Percentiles rank a stretch among this genome's conserved stretches.
Evolutionary conservation across 371 early-diverging fungal genomes (phyloP).

Genomic region (Racocetra persica): DNA sequence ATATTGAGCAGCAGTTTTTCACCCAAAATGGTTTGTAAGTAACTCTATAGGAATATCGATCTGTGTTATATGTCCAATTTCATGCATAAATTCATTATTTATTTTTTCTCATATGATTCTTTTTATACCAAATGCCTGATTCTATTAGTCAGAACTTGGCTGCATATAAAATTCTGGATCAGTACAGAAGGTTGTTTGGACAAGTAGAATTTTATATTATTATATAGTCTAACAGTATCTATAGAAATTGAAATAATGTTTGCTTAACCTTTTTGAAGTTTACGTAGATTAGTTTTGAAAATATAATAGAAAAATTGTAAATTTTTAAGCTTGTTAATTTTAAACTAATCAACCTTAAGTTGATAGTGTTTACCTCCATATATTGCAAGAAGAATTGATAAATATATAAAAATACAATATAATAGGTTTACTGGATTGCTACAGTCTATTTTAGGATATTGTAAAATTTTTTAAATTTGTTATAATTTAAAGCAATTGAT

Average conservation of each 20-base stretch:
- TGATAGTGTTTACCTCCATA: not conserved
- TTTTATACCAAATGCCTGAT: slow-evolving; percentile 8
- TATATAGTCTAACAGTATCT: not conserved
- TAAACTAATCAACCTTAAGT: not conserved
- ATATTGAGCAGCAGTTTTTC: not conserved
- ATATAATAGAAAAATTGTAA: not conserved
- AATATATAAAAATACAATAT: not conserved
- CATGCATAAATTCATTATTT: slow-evolving; percentile 18
- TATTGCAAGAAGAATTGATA: slow-evolving; percentile 4
- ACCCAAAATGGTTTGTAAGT: not conserved
- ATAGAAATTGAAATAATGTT: not conserved
- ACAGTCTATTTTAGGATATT: not conserved
- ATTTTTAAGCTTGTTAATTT: not conserved
- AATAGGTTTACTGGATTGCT: not conserved
- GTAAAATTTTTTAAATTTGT: not conserved
- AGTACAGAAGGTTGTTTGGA: not conserved
- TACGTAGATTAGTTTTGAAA: not conserved
- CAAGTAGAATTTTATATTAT: slow-evolving; percentile 1
- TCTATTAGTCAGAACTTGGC: not conserved
- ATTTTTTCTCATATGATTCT: not conserved
- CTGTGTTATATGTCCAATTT: not conserved
- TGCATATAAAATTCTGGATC: not conserved
- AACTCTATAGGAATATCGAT: not conserved
- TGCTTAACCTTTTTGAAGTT: not conserved
- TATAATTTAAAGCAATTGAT: not conserved